These are phyloP conservation scores for Globisporangium viniferum DNA, from an alignment of 352 stramenopile species.

Conservation along the genomic window DNA sequence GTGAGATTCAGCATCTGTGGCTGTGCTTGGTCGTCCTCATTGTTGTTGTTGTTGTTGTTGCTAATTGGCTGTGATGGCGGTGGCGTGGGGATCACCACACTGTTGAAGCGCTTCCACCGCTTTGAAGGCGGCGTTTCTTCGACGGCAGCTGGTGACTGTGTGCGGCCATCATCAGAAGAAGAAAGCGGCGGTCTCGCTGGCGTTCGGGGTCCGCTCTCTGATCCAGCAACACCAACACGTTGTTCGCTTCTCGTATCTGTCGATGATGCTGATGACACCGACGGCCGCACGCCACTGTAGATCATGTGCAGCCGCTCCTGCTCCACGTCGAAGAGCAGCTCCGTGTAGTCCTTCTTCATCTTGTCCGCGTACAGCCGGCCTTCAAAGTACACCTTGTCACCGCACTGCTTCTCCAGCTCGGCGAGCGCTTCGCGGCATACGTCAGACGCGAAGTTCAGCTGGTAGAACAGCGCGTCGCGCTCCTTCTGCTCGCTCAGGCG, in stretches of 20 bases:
- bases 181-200: background rate
- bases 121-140: background rate
- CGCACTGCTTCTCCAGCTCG: conserved; percentile 41
- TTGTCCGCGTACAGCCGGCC: conserved; percentile 55
- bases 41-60: conserved; percentile 7
- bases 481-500: conserved; percentile 62
- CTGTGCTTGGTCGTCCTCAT: background rate
- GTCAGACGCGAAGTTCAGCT: conserved; percentile 49
- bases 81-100: background rate
- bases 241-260: conserved; percentile 10
- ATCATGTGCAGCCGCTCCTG: conserved; percentile 64
- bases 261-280: background rate
- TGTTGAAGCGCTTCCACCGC: conserved; percentile 3
- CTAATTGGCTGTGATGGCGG: background rate
- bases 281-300: conserved; percentile 32
- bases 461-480: conserved; percentile 53
- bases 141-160: too few species aligned
- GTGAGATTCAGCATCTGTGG: conserved; percentile 14
- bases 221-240: background rate
- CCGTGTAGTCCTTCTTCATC: conserved; percentile 78
- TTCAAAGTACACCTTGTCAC: conserved; percentile 39
- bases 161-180: too few species aligned
- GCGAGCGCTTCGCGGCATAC: conserved; percentile 45
- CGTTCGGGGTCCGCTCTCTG: background rate
- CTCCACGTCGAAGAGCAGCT: conserved; percentile 69